These are phyloP conservation scores for Hymenoscyphus repandus DNA, from an alignment of 2,329 filamentous ascomycete species.

Conservation along the genomic window DNA sequence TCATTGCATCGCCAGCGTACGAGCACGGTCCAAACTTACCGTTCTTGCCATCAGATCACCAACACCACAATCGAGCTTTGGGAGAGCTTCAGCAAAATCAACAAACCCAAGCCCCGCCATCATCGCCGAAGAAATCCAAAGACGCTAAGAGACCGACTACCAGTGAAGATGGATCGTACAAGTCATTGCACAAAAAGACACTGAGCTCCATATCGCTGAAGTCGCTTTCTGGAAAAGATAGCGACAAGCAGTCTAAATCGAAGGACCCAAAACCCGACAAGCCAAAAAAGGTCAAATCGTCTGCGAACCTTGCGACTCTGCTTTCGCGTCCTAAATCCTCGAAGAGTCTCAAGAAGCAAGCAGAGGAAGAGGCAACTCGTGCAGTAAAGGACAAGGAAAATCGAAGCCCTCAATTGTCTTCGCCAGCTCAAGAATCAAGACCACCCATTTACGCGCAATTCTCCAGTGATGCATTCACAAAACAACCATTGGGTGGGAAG, in stretches of 20 bases:
- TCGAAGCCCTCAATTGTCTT: constrained; percentile 52
- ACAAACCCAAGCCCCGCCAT: constrained; percentile 33
- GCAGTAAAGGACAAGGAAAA: constrained; percentile 75
- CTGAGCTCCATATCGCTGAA: constrained; percentile 42
- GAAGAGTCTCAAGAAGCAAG: constrained; percentile 55
- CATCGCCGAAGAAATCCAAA: constrained; percentile 37
- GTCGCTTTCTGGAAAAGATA: constrained; percentile 36
- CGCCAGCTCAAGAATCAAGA: constrained; percentile 35
- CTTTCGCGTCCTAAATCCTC: constrained; percentile 70
- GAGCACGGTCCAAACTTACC: constrained; percentile 21
- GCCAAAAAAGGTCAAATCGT: constrained; percentile 75
- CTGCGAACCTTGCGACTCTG: constrained; percentile 73
- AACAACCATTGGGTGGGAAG: constrained; percentile 35
- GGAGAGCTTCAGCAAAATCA: constrained; percentile 54
- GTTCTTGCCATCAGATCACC: constrained; percentile 34
- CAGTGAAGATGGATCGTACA: constrained; percentile 27
- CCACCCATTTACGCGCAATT: constrained; percentile 81
- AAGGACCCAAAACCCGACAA: constrained; percentile 48
- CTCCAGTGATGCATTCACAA: constrained; percentile 35
- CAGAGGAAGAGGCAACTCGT: constrained; percentile 46
- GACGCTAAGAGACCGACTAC: constrained; percentile 29
- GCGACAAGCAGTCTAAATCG: constrained; percentile 30
- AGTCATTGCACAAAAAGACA: constrained; percentile 41
- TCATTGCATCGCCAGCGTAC: constrained; percentile 19
- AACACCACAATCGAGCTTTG: constrained; percentile 41